Base-by-base conservation (phyloP, 2,329 filamentous ascomycete genomes). In the Calcarisporium arbuscula region DNA sequence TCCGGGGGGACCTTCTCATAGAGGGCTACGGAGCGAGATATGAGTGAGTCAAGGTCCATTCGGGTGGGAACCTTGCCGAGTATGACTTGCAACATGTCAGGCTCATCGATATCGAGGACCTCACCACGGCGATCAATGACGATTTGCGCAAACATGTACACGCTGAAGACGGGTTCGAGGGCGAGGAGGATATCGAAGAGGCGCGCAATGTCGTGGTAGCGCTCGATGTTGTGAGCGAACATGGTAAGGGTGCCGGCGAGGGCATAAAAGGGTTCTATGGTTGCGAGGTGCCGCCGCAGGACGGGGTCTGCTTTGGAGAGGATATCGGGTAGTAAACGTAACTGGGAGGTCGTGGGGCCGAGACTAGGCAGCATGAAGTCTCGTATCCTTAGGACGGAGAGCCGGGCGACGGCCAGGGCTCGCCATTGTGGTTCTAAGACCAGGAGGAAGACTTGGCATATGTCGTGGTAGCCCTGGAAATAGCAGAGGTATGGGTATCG, bases 381-480 rank as follows among this genome's bases (percentile, higher is more conserved):
- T 42, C 92, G 80, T 54, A 98, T 95, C 34, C 88, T 83, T 28
- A 96, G 74, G 20, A 89, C 70, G 4, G 89, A 95, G 39, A 98
- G 77, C n/a, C 85, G 82, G 21, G 84, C 73, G 20, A 94, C 77
- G 12, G 82, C 77, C 6, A 68, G 58, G 14, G 72, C 67, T 12
- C 85, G 80, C 35, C 68, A 56, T 16, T 68, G 52, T 8, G 76
- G 64, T 1, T 82, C 81, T 5, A 98, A 70, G 9, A 95, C 89
- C 11, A 98, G 74, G 26, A 96, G 74, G 40, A 98, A 73, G 17
- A 98, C 92, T 62, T 98, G 94, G 49, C 86, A 92, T 52, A 98
- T 96, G 64, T 98, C 92, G 61, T 98, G 92, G 58, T 94, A 98
- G 56, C 92, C 92, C 65, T 98, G 92, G 60, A 98, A 98, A 64